Conservation (phyloP, 2,329 filamentous ascomycete genomes). For the Thermoascus crustaceus region DNA sequence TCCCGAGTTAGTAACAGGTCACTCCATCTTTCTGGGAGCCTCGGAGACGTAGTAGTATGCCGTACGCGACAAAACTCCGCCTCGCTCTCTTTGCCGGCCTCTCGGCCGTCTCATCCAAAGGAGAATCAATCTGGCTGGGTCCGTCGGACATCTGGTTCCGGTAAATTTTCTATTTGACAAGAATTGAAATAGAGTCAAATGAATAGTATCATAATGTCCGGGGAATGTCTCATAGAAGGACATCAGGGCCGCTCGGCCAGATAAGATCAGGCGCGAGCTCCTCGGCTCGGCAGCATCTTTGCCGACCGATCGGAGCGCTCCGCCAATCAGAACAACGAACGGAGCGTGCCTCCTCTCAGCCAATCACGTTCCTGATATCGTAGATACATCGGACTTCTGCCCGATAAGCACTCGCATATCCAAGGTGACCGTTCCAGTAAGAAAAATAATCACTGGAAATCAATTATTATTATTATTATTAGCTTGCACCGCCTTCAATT, state of each 20-base stretch:
- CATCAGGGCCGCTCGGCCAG: constrained; percentile 1
- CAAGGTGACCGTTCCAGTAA: too few species aligned
- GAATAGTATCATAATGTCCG: neutral
- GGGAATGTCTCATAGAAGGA: neutral
- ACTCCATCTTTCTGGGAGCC: neutral
- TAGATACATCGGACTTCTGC: too few species aligned
- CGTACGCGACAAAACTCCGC: constrained; percentile 9
- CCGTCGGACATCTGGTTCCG: neutral
- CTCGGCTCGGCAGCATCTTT: constrained; percentile 1
- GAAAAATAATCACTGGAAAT: too few species aligned
- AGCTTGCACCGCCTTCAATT: too few species aligned
- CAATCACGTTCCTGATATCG: too few species aligned
- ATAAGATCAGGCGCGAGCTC: neutral
- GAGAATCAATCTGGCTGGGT: neutral
- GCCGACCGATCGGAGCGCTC: too few species aligned
- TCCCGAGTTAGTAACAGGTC: neutral
- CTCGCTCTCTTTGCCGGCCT: constrained; percentile 6
- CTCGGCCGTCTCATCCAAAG: constrained; percentile 2
- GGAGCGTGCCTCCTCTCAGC: too few species aligned
- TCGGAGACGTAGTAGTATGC: neutral
- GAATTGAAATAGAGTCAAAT: neutral
- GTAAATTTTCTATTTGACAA: neutral
- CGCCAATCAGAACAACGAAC: too few species aligned
- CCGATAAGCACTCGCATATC: too few species aligned
- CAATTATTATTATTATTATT: too few species aligned